phyloP scores from a whole-genome alignment of 352 stramenopile species.

The Globisporangium echinulatum region DNA sequence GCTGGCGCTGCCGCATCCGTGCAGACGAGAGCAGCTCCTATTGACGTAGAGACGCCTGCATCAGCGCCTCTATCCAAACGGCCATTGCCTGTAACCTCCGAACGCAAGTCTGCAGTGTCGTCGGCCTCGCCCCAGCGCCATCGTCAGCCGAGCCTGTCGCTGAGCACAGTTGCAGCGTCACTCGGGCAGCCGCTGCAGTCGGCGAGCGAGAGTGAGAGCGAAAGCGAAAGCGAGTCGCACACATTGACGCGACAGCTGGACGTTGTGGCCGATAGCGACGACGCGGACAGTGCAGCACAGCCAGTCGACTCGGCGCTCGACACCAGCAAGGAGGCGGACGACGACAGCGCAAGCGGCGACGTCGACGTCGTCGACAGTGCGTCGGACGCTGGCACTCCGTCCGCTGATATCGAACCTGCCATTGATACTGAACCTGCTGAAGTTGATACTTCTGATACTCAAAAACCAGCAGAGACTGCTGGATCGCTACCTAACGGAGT shows the following conservation, averaged over 20 bases:
- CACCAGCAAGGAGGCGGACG: too few relatives aligned
- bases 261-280: constrained; percentile 17
- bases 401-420: too few relatives aligned
- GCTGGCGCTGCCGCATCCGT: too few relatives aligned
- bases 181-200: constrained; percentile 14
- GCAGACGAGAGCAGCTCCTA: not conserved
- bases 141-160: constrained; percentile 15
- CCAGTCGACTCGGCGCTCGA: too few relatives aligned
- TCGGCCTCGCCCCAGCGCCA: constrained; percentile 12
- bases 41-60: not conserved
- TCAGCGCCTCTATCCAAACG: not conserved
- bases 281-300: not conserved
- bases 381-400: too few relatives aligned
- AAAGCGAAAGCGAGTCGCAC: not conserved
- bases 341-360: too few relatives aligned
- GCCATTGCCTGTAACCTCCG: not conserved
- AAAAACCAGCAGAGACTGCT: too few relatives aligned
- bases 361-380: too few relatives aligned
- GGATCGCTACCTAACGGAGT: too few relatives aligned
- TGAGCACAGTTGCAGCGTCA: constrained; percentile 12
- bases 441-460: too few relatives aligned
- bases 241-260: constrained; percentile 23
- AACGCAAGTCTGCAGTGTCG: constrained; percentile 15
- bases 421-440: too few relatives aligned
- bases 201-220: constrained; percentile 6